Evolutionary conservation across 495 filamentous ascomycete species (phyloP).

Genomic region (Hypoxylon lienhwacheense): DNA sequence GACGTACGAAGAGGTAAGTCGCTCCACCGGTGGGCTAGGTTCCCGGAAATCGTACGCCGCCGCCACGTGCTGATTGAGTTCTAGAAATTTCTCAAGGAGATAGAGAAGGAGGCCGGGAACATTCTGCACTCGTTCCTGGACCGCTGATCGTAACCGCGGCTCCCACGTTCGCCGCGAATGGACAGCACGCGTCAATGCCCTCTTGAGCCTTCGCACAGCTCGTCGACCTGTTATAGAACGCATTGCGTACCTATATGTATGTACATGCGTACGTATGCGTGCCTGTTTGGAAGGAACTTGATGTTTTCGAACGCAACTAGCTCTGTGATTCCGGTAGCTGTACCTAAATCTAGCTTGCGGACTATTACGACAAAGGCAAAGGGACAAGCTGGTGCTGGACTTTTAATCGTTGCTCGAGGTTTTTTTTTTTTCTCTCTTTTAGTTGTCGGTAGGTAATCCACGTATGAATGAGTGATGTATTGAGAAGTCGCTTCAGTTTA

Average conservation of each 20-base stretch:
- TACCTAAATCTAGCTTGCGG: too few species aligned
- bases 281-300: too few species aligned
- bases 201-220: conserved; percentile 10
- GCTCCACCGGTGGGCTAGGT: conserved; percentile 7
- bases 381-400: too few species aligned
- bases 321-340: too few species aligned
- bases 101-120: conserved; percentile 33
- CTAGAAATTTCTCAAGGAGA: conserved; percentile 36
- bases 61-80: conserved; percentile 35
- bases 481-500: too few species aligned
- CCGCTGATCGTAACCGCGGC: background rate
- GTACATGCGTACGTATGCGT: too few species aligned
- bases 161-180: background rate
- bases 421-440: too few species aligned
- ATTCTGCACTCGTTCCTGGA: conserved; percentile 32
- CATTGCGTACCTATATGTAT: conserved; percentile 1
- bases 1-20: conserved; percentile 34
- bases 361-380: too few species aligned
- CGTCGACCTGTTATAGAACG: conserved; percentile 10
- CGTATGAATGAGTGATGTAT: too few species aligned
- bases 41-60: conserved; percentile 28
- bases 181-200: background rate
- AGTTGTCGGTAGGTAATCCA: too few species aligned
- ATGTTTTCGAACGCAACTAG: background rate
- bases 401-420: too few species aligned